These are phyloP conservation scores for Dysphania ambrosioides DNA, from an alignment of 148 eudicot species.

Conservation along the genomic window DNA sequence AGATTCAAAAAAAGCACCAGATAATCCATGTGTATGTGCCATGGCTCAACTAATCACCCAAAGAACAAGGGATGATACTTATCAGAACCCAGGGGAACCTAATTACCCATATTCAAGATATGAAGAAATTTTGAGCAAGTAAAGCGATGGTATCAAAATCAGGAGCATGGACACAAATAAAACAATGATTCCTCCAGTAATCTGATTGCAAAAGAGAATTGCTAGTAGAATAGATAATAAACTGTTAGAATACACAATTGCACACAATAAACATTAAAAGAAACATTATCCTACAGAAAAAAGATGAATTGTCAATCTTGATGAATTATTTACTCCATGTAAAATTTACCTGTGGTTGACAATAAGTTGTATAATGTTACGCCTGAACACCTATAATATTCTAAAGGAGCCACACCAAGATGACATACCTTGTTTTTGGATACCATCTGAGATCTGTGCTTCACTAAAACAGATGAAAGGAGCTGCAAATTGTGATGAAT, in stretches of 20 bases:
- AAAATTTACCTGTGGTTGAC: neutral
- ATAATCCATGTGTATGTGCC: neutral
- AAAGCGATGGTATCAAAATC: neutral
- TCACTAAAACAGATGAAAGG: slow-evolving; percentile 36
- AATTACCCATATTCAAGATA: neutral
- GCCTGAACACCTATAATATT: neutral
- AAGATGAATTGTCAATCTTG: neutral
- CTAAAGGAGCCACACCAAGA: neutral
- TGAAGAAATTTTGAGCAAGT: no score
- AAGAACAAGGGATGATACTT: neutral
- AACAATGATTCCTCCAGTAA: neutral
- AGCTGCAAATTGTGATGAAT: slow-evolving; percentile 54
- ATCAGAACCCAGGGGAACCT: neutral
- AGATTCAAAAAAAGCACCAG: neutral
- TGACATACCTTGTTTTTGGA: slow-evolving; percentile 45
- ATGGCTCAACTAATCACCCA: slow-evolving; percentile 2
- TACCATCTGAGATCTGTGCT: slow-evolving; percentile 26
- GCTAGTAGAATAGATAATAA: neutral
- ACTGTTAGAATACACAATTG: neutral
- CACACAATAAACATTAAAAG: neutral
- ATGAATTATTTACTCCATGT: neutral
- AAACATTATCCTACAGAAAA: neutral
- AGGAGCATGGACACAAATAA: neutral
- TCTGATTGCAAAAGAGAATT: neutral
- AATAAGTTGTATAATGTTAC: neutral